Evolutionary conservation across 495 filamentous ascomycete species (phyloP).

Genomic region (Gamarada debralockiae): DNA sequence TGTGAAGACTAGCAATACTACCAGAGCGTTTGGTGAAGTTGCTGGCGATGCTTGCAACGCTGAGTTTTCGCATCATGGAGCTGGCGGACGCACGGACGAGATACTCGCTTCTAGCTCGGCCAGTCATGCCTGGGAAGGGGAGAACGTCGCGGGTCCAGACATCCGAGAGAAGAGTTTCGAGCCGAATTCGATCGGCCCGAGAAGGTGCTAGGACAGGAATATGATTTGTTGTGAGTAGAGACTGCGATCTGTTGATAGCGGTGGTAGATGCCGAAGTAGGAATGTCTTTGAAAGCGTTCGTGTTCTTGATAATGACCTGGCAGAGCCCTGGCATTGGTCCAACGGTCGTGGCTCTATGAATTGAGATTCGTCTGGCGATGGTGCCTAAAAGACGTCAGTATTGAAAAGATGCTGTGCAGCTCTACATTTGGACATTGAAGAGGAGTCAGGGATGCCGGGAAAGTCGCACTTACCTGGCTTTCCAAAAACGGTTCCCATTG

Average conservation of each 20-base stretch:
- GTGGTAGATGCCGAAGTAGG: constrained; percentile 30
- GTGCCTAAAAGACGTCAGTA: constrained; percentile 43
- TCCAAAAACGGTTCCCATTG: constrained; percentile 70
- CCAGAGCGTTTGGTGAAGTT: constrained; percentile 60
- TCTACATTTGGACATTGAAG: too few species aligned
- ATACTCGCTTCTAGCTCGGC: constrained; percentile 57
- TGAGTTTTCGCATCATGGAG: constrained; percentile 80
- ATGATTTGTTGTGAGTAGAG: constrained; percentile 60
- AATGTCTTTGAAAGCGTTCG: constrained; percentile 60
- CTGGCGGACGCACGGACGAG: constrained; percentile 65
- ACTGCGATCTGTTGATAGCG: constrained; percentile 65
- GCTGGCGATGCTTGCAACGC: constrained; percentile 63
- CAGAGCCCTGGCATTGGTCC: constrained; percentile 54
- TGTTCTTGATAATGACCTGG: constrained; percentile 90
- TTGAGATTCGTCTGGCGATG: constrained; percentile 71
- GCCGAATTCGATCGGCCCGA: constrained; percentile 68
- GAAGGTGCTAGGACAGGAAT: constrained; percentile 63
- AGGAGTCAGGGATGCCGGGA: neutral
- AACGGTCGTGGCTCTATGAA: constrained; percentile 70
- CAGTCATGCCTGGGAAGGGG: constrained; percentile 81
- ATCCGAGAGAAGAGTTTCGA: constrained; percentile 71
- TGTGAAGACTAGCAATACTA: constrained; percentile 39
- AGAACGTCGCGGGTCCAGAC: constrained; percentile 83
- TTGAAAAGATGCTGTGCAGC: too few species aligned
- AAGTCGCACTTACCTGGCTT: constrained; percentile 44